These are phyloP conservation scores for Fistulinella prunicolor DNA, from an alignment of 768 basidiomycete species.

Conservation along the genomic window DNA sequence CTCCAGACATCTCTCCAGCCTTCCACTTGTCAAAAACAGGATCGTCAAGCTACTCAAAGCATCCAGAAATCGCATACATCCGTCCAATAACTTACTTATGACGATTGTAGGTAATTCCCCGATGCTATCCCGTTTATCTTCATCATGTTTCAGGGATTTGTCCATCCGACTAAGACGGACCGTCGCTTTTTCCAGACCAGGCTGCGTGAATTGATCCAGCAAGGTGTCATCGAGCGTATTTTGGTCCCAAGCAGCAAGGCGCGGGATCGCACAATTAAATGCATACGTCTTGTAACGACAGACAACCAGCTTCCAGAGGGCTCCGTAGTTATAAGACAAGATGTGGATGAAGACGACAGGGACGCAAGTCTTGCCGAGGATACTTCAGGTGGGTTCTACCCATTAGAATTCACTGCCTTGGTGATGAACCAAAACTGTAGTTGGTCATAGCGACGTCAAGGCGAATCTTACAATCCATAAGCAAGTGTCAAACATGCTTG, in stretches of 20 bases:
- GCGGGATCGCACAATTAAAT: constrained; percentile 49
- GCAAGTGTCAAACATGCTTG: constrained; percentile 73
- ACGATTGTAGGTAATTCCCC: constrained; percentile 55
- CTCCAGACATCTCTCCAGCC: constrained; percentile 71
- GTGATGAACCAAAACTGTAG: constrained; percentile 17
- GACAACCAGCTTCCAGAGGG: constrained; percentile 36
- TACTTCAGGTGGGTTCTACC: constrained; percentile 28
- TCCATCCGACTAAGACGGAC: constrained; percentile 69
- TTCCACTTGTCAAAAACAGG: constrained; percentile 67
- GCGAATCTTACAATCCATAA: constrained; percentile 69
- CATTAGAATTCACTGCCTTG: background rate
- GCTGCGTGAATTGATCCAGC: constrained; percentile 67
- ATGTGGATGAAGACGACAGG: constrained; percentile 43
- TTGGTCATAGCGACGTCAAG: constrained; percentile 43
- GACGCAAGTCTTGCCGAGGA: constrained; percentile 29
- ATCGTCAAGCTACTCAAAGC: constrained; percentile 69
- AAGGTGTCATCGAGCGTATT: constrained; percentile 74
- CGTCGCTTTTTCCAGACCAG: constrained; percentile 80
- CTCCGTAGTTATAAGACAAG: constrained; percentile 34
- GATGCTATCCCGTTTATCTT: background rate
- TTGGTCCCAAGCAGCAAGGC: constrained; percentile 59
- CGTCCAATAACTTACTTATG: constrained; percentile 71
- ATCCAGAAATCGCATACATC: constrained; percentile 68
- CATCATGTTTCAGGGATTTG: constrained; percentile 56
- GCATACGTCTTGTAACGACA: constrained; percentile 60